These are phyloP conservation scores for Aspergillus hancockii DNA, from an alignment of 495 filamentous ascomycete species.

Conservation along the genomic window DNA sequence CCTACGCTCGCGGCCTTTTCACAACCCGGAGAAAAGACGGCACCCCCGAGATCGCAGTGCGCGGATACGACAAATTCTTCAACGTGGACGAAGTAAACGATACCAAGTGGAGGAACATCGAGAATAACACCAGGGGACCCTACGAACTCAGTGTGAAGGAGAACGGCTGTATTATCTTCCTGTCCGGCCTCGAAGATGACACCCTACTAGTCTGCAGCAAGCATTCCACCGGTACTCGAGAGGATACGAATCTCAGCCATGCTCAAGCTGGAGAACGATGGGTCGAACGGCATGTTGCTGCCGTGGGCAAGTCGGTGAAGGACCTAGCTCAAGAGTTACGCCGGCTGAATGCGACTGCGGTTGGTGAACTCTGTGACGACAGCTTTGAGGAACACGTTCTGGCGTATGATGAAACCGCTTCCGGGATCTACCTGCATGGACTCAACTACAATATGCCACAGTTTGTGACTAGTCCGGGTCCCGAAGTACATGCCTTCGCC, in stretches of 20 bases:
- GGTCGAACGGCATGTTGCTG: slow-evolving; percentile 75
- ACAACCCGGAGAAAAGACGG: slow-evolving; percentile 66
- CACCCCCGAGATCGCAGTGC: slow-evolving; percentile 71
- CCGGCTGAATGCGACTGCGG: slow-evolving; percentile 82
- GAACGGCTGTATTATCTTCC: slow-evolving; percentile 98
- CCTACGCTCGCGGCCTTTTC: slow-evolving; percentile 90
- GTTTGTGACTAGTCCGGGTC: slow-evolving; percentile 79
- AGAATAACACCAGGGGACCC: slow-evolving; percentile 75
- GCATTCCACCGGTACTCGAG: slow-evolving; percentile 82
- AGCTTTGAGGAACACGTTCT: slow-evolving; percentile 95
- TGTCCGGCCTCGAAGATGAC: slow-evolving; percentile 84
- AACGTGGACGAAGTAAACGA: slow-evolving; percentile 77
- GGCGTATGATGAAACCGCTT: slow-evolving; percentile 77
- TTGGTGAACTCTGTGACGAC: slow-evolving; percentile 97
- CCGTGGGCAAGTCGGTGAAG: slow-evolving; percentile 70
- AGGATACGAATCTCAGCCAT: slow-evolving; percentile 72
- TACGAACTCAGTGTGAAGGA: slow-evolving; percentile 97
- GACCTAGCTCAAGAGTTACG: slow-evolving; percentile 77
- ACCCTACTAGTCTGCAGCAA: slow-evolving; percentile 95
- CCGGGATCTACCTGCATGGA: slow-evolving; percentile 92
- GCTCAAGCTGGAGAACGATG: slow-evolving; percentile 82
- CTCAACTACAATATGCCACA: slow-evolving; percentile 91
- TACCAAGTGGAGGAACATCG: slow-evolving; percentile 81
- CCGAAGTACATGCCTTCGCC: slow-evolving; percentile 82
- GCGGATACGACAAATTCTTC: slow-evolving; percentile 99